phyloP scores from a whole-genome alignment of 2,329 filamentous ascomycete genomes.

The Paecilomyces niveus region DNA sequence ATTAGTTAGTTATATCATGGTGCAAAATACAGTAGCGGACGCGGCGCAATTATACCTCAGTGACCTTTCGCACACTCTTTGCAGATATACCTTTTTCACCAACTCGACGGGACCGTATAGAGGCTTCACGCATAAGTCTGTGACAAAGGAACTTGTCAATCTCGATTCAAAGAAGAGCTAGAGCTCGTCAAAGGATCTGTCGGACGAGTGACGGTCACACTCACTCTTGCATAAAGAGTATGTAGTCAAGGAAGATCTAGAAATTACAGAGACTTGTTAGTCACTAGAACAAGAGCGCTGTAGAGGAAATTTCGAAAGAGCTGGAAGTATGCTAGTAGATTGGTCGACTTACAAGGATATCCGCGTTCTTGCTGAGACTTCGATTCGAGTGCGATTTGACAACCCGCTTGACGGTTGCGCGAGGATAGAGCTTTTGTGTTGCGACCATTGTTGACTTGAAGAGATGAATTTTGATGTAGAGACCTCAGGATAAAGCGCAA shows the following conservation, averaged over 20 bases:
- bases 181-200: neutral
- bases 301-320: neutral
- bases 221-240: slow-evolving; percentile 67
- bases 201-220: slow-evolving; percentile 10
- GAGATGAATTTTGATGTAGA: neutral
- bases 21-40: neutral
- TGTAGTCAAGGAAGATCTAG: slow-evolving; percentile 78
- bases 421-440: slow-evolving; percentile 71
- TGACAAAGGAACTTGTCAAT: neutral
- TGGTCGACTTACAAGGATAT: slow-evolving; percentile 60
- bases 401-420: slow-evolving; percentile 79
- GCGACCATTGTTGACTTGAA: slow-evolving; percentile 45
- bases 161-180: neutral
- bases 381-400: slow-evolving; percentile 81
- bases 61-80: slow-evolving; percentile 68
- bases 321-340: no score
- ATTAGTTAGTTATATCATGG: neutral
- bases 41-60: slow-evolving; percentile 50
- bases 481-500: neutral
- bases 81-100: slow-evolving; percentile 70
- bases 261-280: neutral
- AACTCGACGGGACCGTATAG: slow-evolving; percentile 65
- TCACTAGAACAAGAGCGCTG: neutral
- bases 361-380: slow-evolving; percentile 74
- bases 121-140: slow-evolving; percentile 72